Evolutionary conservation across 2,329 filamentous ascomycete species (phyloP).

Genomic region (Epichloe gansuensis): DNA sequence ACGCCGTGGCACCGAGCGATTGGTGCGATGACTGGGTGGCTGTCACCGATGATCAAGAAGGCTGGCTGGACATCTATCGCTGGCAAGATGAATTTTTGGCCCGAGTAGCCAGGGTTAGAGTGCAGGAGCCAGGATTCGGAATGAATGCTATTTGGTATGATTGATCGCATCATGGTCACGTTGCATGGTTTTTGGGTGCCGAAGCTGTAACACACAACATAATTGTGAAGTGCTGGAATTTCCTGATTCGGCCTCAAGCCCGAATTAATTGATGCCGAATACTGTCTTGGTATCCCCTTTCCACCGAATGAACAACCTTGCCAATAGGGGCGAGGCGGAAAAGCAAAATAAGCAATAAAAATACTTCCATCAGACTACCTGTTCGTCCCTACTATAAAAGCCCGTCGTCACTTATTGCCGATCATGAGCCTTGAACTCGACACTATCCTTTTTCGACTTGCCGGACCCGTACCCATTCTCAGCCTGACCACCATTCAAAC

Average conservation of each 20-base stretch:
- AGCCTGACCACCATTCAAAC: slow-evolving; percentile 4
- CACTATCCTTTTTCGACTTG: slow-evolving; percentile 5
- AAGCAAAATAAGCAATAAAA: background rate
- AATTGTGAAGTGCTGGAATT: background rate
- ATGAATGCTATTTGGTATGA: slow-evolving; percentile 83
- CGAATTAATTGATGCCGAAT: background rate
- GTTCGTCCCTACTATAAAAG: background rate
- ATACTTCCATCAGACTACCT: background rate
- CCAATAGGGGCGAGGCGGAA: background rate
- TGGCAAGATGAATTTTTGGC: slow-evolving; percentile 75
- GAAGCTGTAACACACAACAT: background rate
- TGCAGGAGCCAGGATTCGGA: slow-evolving; percentile 79
- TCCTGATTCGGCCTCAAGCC: background rate
- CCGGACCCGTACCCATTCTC: slow-evolving; percentile 7
- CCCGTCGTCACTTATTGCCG: background rate
- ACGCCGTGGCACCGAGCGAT: slow-evolving; percentile 72
- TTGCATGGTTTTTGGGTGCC: background rate
- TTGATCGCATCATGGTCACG: background rate
- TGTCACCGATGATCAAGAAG: slow-evolving; percentile 77
- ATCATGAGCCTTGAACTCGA: background rate
- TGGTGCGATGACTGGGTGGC: slow-evolving; percentile 87
- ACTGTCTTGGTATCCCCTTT: background rate
- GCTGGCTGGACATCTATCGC: slow-evolving; percentile 77
- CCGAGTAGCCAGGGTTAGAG: slow-evolving; percentile 62
- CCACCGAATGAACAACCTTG: background rate